Conservation (phyloP, 164 flowering plant genomes). For the Protea cynaroides region DNA sequence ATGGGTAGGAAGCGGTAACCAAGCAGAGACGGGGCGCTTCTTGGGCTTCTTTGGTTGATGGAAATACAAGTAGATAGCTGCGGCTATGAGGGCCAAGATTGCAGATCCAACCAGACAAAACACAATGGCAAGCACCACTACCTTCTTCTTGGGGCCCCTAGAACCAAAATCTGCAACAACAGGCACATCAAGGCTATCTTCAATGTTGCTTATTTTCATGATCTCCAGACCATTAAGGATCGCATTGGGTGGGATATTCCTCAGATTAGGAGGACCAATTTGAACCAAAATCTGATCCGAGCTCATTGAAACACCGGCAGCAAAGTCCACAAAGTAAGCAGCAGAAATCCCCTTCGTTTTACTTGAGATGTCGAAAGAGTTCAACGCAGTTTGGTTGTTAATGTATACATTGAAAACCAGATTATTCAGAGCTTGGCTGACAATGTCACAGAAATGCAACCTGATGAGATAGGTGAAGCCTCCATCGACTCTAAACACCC, state of each 20-base stretch:
- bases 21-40: conserved; percentile 6
- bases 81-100: conserved; percentile 15
- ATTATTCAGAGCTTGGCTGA: conserved; percentile 24
- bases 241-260: conserved; percentile 33
- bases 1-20: conserved; percentile 33
- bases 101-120: conserved; percentile 22
- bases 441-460: conserved; percentile 59
- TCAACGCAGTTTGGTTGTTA: conserved; percentile 35
- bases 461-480: conserved; percentile 38
- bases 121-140: conserved; percentile 13
- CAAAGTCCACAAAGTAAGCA: conserved; percentile 39
- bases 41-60: conserved; percentile 17
- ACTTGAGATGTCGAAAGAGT: conserved; percentile 37
- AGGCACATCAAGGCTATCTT: conserved; percentile 30
- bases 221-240: conserved; percentile 54
- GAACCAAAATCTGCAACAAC: conserved; percentile 1
- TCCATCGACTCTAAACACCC: conserved; percentile 38
- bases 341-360: conserved; percentile 28
- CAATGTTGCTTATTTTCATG: conserved; percentile 36
- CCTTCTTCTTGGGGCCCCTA: conserved; percentile 13
- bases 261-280: conserved; percentile 35
- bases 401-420: conserved; percentile 42
- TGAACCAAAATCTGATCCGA: conserved; percentile 29
- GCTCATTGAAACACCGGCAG: conserved; percentile 20
- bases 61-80: conserved; percentile 13